Base-by-base conservation (phyloP, 768 basidiomycete species). In the Boletus fagicola region DNA sequence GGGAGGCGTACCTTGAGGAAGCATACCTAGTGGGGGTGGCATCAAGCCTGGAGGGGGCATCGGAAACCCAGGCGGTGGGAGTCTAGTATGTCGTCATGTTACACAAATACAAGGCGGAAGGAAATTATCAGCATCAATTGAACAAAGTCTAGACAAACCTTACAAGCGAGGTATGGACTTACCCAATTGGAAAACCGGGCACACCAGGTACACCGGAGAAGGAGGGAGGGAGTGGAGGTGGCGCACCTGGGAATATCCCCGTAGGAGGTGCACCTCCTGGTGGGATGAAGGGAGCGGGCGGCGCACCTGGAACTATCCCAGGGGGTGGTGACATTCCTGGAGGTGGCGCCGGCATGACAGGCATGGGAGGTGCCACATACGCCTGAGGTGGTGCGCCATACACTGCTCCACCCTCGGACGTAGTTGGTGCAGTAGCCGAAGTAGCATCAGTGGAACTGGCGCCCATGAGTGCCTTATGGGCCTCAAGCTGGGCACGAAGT, bases 381-480 rank as follows among this genome's bases (percentile, higher is more conserved):
- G 88, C 77, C 64, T 89, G 88, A 0, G 91, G 83, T 3, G 87
- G 84, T 31, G 87, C 89, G 22, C 84, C 84, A 64, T 87, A 92
- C 0, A 93, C 90, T 5, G 79, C 82, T 36, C 82, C 69, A 61
- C 75, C 56, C 18, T 68, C 68, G 0, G 68, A 76, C 13, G 76
- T 67, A 49, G 78, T 79, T 12, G 76, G 66, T 2, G 77, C 65
- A 15, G 75, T 62, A 12, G 72, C 49, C 20, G 61, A 48, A 15
- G 72, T 62, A 22, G 74, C 69, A 9, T 78, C 64, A 11, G 69
- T 60, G 6, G 81, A 62, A 49, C 60, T 76, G 9, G 76, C 80
- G 26, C 90, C 89, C 96, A 99, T 98, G 44, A 98, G 80, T 8
- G 88, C 88, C 70, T 88, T 93, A 74, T 98, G 96, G 2, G 92